Conservation (phyloP, 2,329 filamentous ascomycete genomes). For the Dothistroma pini region DNA sequence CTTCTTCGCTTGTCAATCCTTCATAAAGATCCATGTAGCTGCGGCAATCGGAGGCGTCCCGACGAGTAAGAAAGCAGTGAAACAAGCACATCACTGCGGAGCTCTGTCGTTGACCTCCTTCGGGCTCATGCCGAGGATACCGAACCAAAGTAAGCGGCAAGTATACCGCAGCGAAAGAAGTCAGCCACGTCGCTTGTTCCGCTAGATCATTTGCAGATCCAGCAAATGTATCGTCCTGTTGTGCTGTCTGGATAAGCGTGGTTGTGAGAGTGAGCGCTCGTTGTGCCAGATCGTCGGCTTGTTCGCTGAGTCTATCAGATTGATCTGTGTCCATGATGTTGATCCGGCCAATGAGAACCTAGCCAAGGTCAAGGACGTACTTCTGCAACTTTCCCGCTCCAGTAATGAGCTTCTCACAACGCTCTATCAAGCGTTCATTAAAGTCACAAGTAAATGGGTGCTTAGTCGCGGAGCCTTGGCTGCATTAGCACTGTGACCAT, state of each 20-base stretch:
- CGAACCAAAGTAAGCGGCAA: conserved; percentile 13
- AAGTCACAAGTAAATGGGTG: too few relatives aligned
- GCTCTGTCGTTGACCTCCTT: neutral
- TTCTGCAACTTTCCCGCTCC: neutral
- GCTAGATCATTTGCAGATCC: neutral
- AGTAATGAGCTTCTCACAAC: neutral
- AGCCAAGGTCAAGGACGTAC: neutral
- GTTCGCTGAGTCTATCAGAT: neutral
- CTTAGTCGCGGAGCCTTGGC: too few relatives aligned
- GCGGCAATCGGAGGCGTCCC: neutral
- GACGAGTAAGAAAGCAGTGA: neutral
- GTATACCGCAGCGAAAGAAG: conserved; percentile 12
- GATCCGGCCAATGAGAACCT: neutral
- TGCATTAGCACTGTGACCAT: too few relatives aligned
- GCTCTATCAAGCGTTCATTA: neutral
- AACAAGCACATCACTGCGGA: neutral
- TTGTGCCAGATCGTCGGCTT: neutral
- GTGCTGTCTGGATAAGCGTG: too few relatives aligned
- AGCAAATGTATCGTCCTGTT: too few relatives aligned
- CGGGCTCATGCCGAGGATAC: conserved; percentile 20
- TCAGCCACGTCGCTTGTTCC: conserved; percentile 4
- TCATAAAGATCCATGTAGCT: neutral
- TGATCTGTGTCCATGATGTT: neutral
- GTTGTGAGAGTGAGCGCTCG: too few relatives aligned
- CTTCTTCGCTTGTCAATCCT: neutral